Percentiles rank a stretch among this genome's conserved stretches.
Conservation (phyloP, 345 rosid genomes). For the Excoecaria agallocha region DNA sequence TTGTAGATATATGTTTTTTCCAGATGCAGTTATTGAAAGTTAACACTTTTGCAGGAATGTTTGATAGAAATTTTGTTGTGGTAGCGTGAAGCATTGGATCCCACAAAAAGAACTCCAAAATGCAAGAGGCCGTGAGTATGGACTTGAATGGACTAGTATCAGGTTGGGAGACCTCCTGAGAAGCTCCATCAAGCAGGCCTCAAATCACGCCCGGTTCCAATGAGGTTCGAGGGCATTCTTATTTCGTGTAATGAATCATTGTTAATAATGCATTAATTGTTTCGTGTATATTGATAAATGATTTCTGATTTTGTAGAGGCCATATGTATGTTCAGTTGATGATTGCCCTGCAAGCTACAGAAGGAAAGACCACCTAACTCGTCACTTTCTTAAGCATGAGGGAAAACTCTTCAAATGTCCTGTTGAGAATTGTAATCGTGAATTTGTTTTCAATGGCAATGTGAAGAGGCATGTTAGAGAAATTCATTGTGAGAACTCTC, state of each 20-base stretch:
- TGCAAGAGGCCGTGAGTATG: slow-evolving; percentile 68
- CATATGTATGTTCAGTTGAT: slow-evolving; percentile 57
- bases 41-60: slow-evolving; percentile 47
- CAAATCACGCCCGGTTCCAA: slow-evolving; percentile 54
- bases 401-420: slow-evolving; percentile 79
- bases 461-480: slow-evolving; percentile 58
- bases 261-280: not conserved
- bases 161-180: slow-evolving; percentile 99
- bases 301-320: slow-evolving; percentile 49
- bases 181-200: slow-evolving; percentile 95
- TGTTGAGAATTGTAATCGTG: slow-evolving; percentile 46
- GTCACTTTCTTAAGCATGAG: slow-evolving; percentile 67
- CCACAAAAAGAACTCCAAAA: slow-evolving; percentile 95
- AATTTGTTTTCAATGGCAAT: slow-evolving; percentile 53
- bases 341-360: slow-evolving; percentile 72
- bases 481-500: slow-evolving; percentile 37
- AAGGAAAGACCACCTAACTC: slow-evolving; percentile 84
- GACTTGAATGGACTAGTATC: slow-evolving; percentile 89
- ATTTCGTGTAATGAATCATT: not conserved
- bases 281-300: not conserved
- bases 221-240: slow-evolving; percentile 41
- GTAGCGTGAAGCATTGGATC: slow-evolving; percentile 99
- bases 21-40: slow-evolving; percentile 3
- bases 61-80: slow-evolving; percentile 14
- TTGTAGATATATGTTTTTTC: not conserved